Evolutionary conservation across 2,329 filamentous ascomycete genomes (phyloP), one percentile per base, ranked within the genome.

Genomic region (Pezicula carpinea): DNA sequence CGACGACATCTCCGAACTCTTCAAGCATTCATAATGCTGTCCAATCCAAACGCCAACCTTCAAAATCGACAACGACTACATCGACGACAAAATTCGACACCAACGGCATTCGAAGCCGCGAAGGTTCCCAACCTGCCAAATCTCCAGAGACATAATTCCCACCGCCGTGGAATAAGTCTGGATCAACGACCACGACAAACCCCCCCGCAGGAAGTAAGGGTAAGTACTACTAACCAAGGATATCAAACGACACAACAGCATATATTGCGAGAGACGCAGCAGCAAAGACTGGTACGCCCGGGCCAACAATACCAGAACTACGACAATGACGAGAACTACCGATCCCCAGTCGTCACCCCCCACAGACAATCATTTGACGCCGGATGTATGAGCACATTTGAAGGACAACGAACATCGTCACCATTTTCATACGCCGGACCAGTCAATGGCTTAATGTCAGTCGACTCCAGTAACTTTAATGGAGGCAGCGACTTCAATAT

Each of bases 251-350:
- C 59, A 63, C 72, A 74, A 79, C 87, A 91, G 80, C 85, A 89
- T 79, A 77, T 82, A 73, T 79, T 89, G 83, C 86, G 85, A 85
- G 87, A 88, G 87, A 79, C 85, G 83, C 89, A 92, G 81, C 82
- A 88, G 83, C 87, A 90, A 76, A 82, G 81, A 79, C 79, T 82
- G 79, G 80, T 80, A 80, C 83, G 87, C 82, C 85, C 85, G 81
- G 84, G 85, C 79, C 76, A 59, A 49, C 53, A 59, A 33, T 62
- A 57, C 48, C 35, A 48, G 14, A 51, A 53, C 39, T 59, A 56
- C 51, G 59, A 60, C 54, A 63, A 64, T 55, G 59, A 69, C 68
- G 79, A 79, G 63, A 74, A 70, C 67, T 83, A 79, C 59, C 66
- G 80, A 34, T 67, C 79, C 43, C 76, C 79, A 38, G 70, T 76